Percentiles rank a stretch among this genome's conserved stretches.
These are phyloP conservation scores for Sideroxylon spinosum DNA, from an alignment of 179 eudicot species.

Conservation along the genomic window DNA sequence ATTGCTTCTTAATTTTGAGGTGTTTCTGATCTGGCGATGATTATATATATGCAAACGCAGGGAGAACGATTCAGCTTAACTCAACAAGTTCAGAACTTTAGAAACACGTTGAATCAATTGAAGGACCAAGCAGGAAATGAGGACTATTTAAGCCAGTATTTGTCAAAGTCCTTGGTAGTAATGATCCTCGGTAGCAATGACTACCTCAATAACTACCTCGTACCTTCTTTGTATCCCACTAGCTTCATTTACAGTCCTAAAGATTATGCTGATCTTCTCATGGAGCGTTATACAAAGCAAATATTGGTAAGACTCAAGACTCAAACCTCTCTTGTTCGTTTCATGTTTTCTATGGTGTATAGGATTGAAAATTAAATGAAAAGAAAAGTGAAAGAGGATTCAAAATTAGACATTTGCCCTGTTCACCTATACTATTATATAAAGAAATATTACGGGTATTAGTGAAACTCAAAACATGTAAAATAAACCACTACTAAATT, in stretches of 20 bases:
- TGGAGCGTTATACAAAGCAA: slow-evolving; percentile 49
- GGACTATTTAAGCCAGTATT: slow-evolving; percentile 30
- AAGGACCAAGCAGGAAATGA: slow-evolving; percentile 36
- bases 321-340: no score
- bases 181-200: slow-evolving; percentile 77
- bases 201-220: slow-evolving; percentile 76
- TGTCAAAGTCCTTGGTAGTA: slow-evolving; percentile 50
- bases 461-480: no score
- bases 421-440: no score
- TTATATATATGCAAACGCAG: slow-evolving; percentile 20
- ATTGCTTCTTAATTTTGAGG: background rate
- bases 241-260: slow-evolving; percentile 47
- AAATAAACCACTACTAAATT: no score
- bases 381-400: no score
- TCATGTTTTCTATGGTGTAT: background rate
- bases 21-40: background rate
- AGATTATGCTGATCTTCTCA: slow-evolving; percentile 58
- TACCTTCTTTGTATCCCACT: slow-evolving; percentile 47
- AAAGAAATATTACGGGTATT: no score
- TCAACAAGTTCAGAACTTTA: slow-evolving; percentile 58
- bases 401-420: no score
- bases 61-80: slow-evolving; percentile 65
- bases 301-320: slow-evolving; percentile 35
- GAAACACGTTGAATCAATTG: slow-evolving; percentile 38
- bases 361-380: no score